Percentiles rank a stretch among this genome's conserved stretches.
phyloP scores from a whole-genome alignment of 2,329 filamentous ascomycete genomes.

The Kalaharituber pfeilii region DNA sequence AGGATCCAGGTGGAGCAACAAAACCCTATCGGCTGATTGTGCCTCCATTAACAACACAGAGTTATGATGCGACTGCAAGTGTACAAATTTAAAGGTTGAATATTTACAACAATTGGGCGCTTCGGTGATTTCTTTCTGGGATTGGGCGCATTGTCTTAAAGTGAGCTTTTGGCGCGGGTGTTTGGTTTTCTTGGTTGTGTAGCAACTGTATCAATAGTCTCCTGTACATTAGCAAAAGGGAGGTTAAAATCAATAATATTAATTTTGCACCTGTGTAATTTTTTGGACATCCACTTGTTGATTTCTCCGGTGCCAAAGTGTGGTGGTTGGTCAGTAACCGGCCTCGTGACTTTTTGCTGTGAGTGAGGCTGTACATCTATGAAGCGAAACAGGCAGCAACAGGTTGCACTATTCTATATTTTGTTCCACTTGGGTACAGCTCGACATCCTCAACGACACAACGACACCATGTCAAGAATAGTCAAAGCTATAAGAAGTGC shows the following conservation, averaged over 20 bases:
- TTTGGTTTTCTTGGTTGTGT: not conserved
- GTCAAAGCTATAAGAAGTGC: not conserved
- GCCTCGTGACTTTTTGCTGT: not conserved
- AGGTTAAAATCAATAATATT: not conserved
- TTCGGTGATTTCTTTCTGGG: not conserved
- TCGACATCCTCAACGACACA: not conserved
- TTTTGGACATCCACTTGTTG: too few relatives aligned
- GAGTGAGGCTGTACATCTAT: not conserved
- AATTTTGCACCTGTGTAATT: too few relatives aligned
- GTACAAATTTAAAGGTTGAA: not conserved
- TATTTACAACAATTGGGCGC: not conserved
- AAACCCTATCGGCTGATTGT: conserved; percentile 73
- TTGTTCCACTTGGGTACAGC: not conserved
- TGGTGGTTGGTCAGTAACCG: not conserved
- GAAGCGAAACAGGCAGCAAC: too few relatives aligned
- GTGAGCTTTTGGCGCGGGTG: not conserved
- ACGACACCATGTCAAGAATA: not conserved
- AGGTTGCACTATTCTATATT: too few relatives aligned
- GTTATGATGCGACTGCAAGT: not conserved
- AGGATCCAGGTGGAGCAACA: conserved; percentile 75
- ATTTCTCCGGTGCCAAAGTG: too few relatives aligned
- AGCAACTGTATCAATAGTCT: not conserved
- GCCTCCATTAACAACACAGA: conserved; percentile 31
- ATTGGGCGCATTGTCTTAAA: not conserved
- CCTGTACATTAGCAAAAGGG: not conserved